These are phyloP conservation scores for Neurospora sp. DNA, from an alignment of 495 filamentous ascomycete genomes.

Conservation along the genomic window DNA sequence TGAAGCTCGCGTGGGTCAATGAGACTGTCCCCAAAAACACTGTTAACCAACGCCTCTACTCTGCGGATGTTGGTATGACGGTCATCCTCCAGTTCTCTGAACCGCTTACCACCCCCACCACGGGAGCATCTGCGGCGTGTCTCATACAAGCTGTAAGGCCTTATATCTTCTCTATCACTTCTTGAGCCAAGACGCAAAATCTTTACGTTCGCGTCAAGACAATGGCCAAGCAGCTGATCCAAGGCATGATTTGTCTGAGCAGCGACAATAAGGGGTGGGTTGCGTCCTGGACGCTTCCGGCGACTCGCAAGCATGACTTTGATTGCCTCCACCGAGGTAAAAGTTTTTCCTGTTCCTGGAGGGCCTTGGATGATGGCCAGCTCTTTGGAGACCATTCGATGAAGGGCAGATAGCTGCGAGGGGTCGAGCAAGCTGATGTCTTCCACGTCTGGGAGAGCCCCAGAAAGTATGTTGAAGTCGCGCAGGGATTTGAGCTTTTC, in stretches of 20 bases:
- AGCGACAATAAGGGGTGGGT: conserved; percentile 53
- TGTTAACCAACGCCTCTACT: conserved; percentile 34
- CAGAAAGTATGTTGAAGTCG: conserved; percentile 39
- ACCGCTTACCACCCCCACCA: neutral
- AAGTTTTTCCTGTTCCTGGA: conserved; percentile 85
- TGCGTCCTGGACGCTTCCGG: conserved; percentile 1
- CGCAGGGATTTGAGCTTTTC: conserved; percentile 39
- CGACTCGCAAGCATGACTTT: conserved; percentile 54
- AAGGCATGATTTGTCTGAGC: conserved; percentile 92
- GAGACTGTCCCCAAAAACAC: conserved; percentile 41
- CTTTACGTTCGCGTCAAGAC: conserved; percentile 52
- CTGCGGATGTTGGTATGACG: conserved; percentile 11
- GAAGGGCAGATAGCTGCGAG: conserved; percentile 59
- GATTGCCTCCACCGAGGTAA: conserved; percentile 62
- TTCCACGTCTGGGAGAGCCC: conserved; percentile 15
- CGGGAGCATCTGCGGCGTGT: conserved; percentile 30
- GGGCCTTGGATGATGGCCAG: conserved; percentile 82
- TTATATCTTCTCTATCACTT: conserved; percentile 53
- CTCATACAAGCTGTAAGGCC: conserved; percentile 54
- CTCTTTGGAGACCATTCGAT: conserved; percentile 59
- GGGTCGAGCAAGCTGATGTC: conserved; percentile 47
- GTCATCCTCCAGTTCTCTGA: conserved; percentile 1
- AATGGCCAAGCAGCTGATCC: conserved; percentile 67
- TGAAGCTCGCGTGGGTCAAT: conserved; percentile 36
- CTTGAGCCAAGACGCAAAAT: conserved; percentile 75